These are phyloP conservation scores for Coemansia sp. DNA, from an alignment of 192 early-diverging fungal genomes.

Conservation along the genomic window DNA sequence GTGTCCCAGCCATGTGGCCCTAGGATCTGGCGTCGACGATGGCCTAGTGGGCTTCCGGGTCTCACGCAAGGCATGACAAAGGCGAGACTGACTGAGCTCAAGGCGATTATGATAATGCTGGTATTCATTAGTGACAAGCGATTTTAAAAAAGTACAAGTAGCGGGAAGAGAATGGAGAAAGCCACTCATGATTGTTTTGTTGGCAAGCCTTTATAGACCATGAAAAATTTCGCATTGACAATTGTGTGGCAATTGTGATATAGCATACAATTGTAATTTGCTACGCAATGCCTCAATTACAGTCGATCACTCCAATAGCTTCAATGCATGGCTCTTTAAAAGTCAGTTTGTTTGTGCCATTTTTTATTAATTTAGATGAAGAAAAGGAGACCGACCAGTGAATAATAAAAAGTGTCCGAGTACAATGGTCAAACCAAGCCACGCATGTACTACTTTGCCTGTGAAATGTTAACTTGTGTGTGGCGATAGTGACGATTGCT, in stretches of 20 bases:
- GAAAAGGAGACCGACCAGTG: background rate
- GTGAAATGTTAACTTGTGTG: background rate
- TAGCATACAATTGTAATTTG: background rate
- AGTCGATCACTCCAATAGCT: background rate
- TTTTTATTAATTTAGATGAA: background rate
- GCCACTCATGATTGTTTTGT: conserved; percentile 2
- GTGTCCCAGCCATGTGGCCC: conserved; percentile 1
- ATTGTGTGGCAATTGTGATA: background rate
- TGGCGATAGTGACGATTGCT: background rate
- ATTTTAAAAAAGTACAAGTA: background rate
- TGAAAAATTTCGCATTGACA: background rate
- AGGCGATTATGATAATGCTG: background rate
- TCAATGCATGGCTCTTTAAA: background rate
- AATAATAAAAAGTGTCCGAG: background rate
- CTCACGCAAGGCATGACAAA: background rate
- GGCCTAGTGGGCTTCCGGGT: conserved; percentile 2
- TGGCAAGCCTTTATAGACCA: background rate
- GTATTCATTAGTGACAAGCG: background rate
- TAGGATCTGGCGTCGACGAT: background rate
- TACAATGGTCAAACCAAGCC: background rate
- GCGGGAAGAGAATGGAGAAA: background rate
- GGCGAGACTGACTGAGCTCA: background rate
- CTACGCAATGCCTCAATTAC: background rate
- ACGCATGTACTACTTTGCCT: background rate
- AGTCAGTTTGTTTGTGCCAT: background rate